phyloP scores from a whole-genome alignment of 2,329 filamentous ascomycete genomes.

The Talaromyces sp. region DNA sequence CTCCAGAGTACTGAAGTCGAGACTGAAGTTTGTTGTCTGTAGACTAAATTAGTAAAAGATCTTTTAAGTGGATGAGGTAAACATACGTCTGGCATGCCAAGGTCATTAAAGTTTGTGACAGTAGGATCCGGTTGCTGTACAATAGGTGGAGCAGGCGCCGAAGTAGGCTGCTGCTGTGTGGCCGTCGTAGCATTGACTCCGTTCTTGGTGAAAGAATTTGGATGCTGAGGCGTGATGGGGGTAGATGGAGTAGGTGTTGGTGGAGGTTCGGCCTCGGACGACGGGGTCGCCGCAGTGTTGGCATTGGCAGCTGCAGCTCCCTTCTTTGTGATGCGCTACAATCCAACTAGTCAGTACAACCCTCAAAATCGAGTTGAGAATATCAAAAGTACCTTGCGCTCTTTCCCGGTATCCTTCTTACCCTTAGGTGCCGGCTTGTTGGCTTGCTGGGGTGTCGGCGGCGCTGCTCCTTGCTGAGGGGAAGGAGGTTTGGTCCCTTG shows the following conservation, averaged over 20 bases:
- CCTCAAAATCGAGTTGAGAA: neutral
- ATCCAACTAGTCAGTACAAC: slow-evolving; percentile 22
- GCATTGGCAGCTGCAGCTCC: slow-evolving; percentile 37
- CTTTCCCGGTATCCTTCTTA: slow-evolving; percentile 59
- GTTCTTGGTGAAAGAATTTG: slow-evolving; percentile 45
- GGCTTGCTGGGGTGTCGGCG: slow-evolving; percentile 62
- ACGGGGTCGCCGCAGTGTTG: slow-evolving; percentile 44
- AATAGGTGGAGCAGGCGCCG: slow-evolving; percentile 38
- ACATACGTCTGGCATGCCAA: slow-evolving; percentile 41
- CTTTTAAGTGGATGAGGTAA: neutral
- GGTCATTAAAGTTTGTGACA: slow-evolving; percentile 35
- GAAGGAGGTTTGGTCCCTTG: slow-evolving; percentile 42
- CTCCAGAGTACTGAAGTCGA: slow-evolving; percentile 48
- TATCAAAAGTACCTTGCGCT: slow-evolving; percentile 52
- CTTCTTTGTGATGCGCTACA: slow-evolving; percentile 47
- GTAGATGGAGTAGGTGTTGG: slow-evolving; percentile 51
- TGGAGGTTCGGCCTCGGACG: slow-evolving; percentile 48
- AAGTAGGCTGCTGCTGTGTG: slow-evolving; percentile 33
- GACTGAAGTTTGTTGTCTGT: slow-evolving; percentile 38
- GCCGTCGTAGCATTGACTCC: slow-evolving; percentile 35
- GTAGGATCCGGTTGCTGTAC: slow-evolving; percentile 37
- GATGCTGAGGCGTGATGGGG: slow-evolving; percentile 49
- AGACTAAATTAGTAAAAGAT: neutral
- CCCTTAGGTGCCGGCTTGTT: slow-evolving; percentile 57
- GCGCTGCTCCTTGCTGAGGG: slow-evolving; percentile 50